These are phyloP conservation scores for Leccinum subfulvum DNA, from an alignment of 1,284 basidiomycete species.

Conservation along the genomic window DNA sequence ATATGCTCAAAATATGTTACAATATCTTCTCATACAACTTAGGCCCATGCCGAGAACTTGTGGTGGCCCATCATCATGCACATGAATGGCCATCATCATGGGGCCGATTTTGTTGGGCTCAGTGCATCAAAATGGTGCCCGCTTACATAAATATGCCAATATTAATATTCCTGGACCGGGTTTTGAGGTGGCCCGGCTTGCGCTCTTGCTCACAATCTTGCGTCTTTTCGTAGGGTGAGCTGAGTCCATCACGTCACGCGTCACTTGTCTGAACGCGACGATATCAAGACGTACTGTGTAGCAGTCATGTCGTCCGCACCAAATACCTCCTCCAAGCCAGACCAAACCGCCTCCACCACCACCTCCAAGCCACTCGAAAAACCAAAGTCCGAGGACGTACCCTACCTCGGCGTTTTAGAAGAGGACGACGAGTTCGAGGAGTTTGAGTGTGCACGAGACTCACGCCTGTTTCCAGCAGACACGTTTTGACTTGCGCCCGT, in stretches of 20 bases:
- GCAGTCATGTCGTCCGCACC: conserved; percentile 34
- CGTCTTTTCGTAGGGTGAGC: no score
- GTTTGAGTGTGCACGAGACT: conserved; percentile 54
- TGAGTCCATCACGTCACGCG: conserved; percentile 11
- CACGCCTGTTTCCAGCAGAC: neutral
- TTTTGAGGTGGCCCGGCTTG: no score
- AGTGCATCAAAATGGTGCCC: no score
- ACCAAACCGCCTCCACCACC: conserved; percentile 17
- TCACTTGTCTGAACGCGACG: conserved; percentile 1
- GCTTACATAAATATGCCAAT: no score
- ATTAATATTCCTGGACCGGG: no score
- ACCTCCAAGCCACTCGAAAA: conserved; percentile 35
- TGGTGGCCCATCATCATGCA: no score
- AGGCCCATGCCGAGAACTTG: no score
- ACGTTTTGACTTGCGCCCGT: conserved; percentile 2
- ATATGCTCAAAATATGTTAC: no score
- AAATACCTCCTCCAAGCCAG: conserved; percentile 40
- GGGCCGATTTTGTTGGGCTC: no score
- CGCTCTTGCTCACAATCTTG: no score
- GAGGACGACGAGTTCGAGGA: conserved; percentile 88
- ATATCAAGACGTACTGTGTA: neutral
- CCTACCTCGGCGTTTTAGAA: conserved; percentile 71
- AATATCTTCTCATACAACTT: no score
- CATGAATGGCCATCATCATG: no score
- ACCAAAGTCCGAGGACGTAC: conserved; percentile 40